phyloP scores from a whole-genome alignment of 257 asterid species.

The Gynochthodes officinalis region DNA sequence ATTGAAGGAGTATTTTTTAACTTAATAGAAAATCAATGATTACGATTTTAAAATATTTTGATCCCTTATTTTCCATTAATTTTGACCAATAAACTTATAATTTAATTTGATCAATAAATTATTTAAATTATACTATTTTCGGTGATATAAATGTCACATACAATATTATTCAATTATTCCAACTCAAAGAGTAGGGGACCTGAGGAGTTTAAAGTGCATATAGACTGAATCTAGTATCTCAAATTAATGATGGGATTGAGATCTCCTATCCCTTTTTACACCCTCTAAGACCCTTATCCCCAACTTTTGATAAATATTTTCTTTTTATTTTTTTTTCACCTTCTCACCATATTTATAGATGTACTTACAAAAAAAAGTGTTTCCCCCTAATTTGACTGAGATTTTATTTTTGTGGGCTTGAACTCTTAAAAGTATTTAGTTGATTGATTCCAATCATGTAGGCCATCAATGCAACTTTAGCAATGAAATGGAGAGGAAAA shows the following conservation, averaged over 20 bases:
- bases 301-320: background rate
- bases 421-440: background rate
- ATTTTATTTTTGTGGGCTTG: background rate
- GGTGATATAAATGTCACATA: too few species aligned
- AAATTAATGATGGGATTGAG: conserved; percentile 33
- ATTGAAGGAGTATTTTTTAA: too few species aligned
- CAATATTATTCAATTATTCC: too few species aligned
- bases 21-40: too few species aligned
- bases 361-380: background rate
- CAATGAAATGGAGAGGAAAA: too few species aligned
- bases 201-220: conserved; percentile 24
- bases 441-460: conserved; percentile 15
- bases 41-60: too few species aligned
- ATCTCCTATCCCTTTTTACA: conserved; percentile 4
- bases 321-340: too few species aligned
- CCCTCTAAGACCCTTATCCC: background rate
- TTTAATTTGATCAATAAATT: too few species aligned
- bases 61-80: too few species aligned
- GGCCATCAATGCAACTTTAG: conserved; percentile 16
- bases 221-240: conserved; percentile 13
- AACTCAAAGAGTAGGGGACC: too few species aligned
- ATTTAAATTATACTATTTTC: too few species aligned
- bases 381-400: background rate
- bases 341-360: background rate
- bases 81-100: too few species aligned